These are phyloP conservation scores for Lipomyces yamanashiensis DNA, from an alignment of 805 yeast genomes.

Conservation along the genomic window DNA sequence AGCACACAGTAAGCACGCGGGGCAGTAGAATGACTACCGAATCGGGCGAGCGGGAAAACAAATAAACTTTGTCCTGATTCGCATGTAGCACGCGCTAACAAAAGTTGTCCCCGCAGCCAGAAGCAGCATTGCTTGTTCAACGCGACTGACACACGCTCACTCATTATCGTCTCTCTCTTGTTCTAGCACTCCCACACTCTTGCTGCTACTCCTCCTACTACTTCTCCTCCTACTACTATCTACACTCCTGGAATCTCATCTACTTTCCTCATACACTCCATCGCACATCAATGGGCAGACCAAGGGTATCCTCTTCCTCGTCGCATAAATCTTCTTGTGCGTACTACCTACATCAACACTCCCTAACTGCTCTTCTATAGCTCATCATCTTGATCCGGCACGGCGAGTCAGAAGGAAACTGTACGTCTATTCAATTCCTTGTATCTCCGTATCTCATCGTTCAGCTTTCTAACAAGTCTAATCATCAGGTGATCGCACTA, in stretches of 20 bases:
- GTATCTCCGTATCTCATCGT: not conserved
- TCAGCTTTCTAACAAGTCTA: not conserved
- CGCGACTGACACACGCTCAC: no score
- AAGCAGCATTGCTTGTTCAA: not conserved
- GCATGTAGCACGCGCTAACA: not conserved
- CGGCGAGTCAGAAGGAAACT: conserved; percentile 91
- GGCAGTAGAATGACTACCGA: not conserved
- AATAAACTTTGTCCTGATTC: not conserved
- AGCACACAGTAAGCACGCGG: not conserved
- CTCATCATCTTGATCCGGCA: conserved; percentile 82
- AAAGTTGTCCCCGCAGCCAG: conserved; percentile 1
- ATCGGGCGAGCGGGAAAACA: not conserved
- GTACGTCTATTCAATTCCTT: conserved; percentile 35
- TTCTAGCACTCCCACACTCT: not conserved
- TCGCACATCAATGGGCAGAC: conserved; percentile 22
- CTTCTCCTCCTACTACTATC: not conserved
- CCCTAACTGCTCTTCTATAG: conserved; percentile 41
- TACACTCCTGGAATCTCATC: not conserved
- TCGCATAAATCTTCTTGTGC: no score
- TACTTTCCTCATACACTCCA: not conserved
- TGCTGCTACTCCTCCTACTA: not conserved
- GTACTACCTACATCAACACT: no score
- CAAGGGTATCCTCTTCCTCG: conserved; percentile 5
- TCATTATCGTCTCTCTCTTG: no score
- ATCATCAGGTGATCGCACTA: conserved; percentile 66